Evolutionary conservation across 139 green algal species (phyloP), one percentile per base, ranked within the genome.

Genomic region (Pleodorina starrii): DNA sequence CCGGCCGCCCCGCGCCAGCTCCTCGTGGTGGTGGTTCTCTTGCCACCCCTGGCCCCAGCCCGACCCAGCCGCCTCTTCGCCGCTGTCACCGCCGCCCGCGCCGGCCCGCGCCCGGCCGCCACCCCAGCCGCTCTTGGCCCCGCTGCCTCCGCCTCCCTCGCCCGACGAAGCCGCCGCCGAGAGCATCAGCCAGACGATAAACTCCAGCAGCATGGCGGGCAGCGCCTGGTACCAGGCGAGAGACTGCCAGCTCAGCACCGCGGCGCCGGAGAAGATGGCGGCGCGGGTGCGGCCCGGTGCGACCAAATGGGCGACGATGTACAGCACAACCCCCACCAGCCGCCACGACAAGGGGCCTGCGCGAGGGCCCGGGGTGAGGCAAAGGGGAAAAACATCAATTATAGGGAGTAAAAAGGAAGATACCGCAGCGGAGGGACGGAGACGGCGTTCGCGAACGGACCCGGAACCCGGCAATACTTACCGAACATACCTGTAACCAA

Each of bases 171-270:
- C 48, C 14, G 54, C 63, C 48, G 42, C 79, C 27, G 79, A 75
- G 1, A 87, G 40, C 43, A 77, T 48, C 42, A 87, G 59, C 81
- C 81, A 87, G 16, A 32, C 40, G 0, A 86, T 29, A 25, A 35
- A 69, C 54, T 86, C 60, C n/a, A 87, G 43, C 43, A 87, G 59
- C 42, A 87, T 19, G 21, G 60, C 81, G 3, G 81, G 81, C 16
- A 87, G 42, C 38, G 81, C 60, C 81, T 87, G 81, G 63, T 78
- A 87, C 81, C 81, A 87, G 6, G 23, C 36, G 35, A 87, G 60
- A 32, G 25, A 36, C 35, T 60, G 81, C 36, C 60, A 77, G 42
- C 32, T 59, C 4, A 50, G 21, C 29, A 87, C 60, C 29, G n/a
- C 42, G 43, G 43, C 60, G 40, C 29, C 60, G 3, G 81, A 35